These are phyloP conservation scores for Geranium incanum DNA, from an alignment of 441 rosid genomes.

Conservation along the genomic window DNA sequence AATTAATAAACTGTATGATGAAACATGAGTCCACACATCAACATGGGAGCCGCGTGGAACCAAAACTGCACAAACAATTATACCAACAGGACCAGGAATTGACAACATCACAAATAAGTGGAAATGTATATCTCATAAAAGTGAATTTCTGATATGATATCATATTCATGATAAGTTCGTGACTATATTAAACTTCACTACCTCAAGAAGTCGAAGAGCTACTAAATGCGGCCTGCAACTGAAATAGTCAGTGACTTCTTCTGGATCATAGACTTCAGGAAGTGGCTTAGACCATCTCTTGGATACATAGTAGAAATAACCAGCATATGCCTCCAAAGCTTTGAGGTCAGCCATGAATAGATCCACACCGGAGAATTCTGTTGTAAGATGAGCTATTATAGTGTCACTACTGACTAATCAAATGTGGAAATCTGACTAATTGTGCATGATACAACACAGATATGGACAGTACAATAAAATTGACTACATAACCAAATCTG, in stretches of 20 bases:
- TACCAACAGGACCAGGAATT: neutral
- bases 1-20: too few species aligned
- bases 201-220: conserved; percentile 86
- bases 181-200: conserved; percentile 24
- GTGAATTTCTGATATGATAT: neutral
- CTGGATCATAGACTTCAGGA: conserved; percentile 72
- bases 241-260: conserved; percentile 70
- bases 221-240: conserved; percentile 84
- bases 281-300: conserved; percentile 85
- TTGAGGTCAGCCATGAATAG: conserved; percentile 83
- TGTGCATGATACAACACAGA: neutral
- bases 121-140: neutral
- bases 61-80: too few species aligned
- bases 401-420: conserved; percentile 9
- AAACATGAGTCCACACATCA: too few species aligned
- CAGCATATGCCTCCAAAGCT: conserved; percentile 72
- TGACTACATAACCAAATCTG: neutral
- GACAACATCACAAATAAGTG: neutral
- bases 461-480: neutral
- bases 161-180: conserved; percentile 1
- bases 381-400: conserved; percentile 16
- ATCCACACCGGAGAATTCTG: conserved; percentile 77
- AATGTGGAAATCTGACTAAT: neutral
- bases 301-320: conserved; percentile 52
- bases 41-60: too few species aligned